A percentile compares a stretch with the other conserved stretches of the same genome.
Conservation (phyloP, 148 eudicot genomes). For the Oxyria digyna region DNA sequence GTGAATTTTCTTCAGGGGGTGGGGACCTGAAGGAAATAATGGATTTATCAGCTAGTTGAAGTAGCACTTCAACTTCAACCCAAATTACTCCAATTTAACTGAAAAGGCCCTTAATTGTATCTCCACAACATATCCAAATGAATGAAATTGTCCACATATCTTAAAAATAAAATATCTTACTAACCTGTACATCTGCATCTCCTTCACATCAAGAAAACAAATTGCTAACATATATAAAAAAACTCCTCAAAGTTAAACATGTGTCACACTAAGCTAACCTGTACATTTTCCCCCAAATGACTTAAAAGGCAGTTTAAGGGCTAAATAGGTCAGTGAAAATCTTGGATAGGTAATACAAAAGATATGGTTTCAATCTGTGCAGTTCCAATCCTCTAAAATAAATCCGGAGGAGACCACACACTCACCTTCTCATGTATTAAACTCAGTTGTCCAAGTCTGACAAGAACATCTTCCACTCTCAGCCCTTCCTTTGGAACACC, state of each 20-base stretch:
- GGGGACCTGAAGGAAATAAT: too few relatives aligned
- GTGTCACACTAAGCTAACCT: neutral
- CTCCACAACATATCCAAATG: neutral
- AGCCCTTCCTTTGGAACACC: conserved; percentile 97
- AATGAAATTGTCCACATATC: neutral
- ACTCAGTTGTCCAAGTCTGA: conserved; percentile 52
- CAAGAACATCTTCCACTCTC: conserved; percentile 78
- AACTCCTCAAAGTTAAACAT: neutral
- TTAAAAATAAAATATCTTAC: too few relatives aligned
- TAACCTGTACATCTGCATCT: neutral
- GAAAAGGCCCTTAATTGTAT: neutral
- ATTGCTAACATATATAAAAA: neutral
- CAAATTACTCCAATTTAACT: too few relatives aligned
- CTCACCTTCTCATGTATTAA: conserved; percentile 68
- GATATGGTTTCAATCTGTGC: neutral
- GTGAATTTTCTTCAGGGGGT: too few relatives aligned
- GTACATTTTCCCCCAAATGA: neutral
- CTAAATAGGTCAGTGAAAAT: neutral
- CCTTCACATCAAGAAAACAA: neutral
- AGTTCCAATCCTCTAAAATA: neutral
- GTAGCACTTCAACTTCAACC: too few relatives aligned
- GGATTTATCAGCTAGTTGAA: too few relatives aligned
- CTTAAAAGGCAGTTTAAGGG: neutral
- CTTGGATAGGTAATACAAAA: neutral
- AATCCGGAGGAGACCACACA: neutral